Evolutionary conservation across 1,139 yeast species (phyloP).

Genomic region (Tardiomyces digboiensis): DNA sequence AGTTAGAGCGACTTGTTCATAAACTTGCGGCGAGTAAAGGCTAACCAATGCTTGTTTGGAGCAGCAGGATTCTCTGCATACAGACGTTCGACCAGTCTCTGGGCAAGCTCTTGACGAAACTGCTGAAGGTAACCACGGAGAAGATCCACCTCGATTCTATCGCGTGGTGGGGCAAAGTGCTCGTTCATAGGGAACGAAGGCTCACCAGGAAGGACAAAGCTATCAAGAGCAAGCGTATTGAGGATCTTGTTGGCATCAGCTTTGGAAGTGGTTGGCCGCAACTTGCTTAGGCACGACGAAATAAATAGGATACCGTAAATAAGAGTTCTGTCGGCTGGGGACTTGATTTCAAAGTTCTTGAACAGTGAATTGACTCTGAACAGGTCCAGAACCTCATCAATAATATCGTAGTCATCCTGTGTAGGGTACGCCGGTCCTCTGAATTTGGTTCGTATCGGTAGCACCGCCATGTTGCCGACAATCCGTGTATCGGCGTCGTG

Average conservation of each 20-base stretch:
- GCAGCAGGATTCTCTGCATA: slow-evolving; percentile 38
- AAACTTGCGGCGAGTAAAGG: slow-evolving; percentile 88
- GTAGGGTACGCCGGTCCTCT: slow-evolving; percentile 92
- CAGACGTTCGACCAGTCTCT: slow-evolving; percentile 64
- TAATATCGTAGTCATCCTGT: slow-evolving; percentile 74
- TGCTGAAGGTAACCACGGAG: slow-evolving; percentile 77
- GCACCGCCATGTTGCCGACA: slow-evolving; percentile 61
- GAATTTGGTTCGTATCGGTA: slow-evolving; percentile 75
- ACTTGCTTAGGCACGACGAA: slow-evolving; percentile 69
- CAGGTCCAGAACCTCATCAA: slow-evolving; percentile 83
- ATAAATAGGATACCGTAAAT: slow-evolving; percentile 92
- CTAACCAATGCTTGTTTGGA: slow-evolving; percentile 74
- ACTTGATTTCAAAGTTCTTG: slow-evolving; percentile 93
- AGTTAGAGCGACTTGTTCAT: slow-evolving; percentile 45
- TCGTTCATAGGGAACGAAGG: slow-evolving; percentile 88
- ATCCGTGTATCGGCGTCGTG: slow-evolving; percentile 15
- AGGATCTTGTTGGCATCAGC: slow-evolving; percentile 66
- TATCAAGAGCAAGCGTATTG: slow-evolving; percentile 79
- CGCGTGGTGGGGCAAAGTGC: slow-evolving; percentile 67
- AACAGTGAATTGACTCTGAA: slow-evolving; percentile 95
- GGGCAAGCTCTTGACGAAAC: slow-evolving; percentile 90
- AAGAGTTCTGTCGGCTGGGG: slow-evolving; percentile 89
- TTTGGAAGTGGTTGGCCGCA: slow-evolving; percentile 28
- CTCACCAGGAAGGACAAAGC: slow-evolving; percentile 91
- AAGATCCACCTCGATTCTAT: slow-evolving; percentile 66